Conservation (phyloP, 495 filamentous ascomycete species). For the Ascodesmis nigricans region DNA sequence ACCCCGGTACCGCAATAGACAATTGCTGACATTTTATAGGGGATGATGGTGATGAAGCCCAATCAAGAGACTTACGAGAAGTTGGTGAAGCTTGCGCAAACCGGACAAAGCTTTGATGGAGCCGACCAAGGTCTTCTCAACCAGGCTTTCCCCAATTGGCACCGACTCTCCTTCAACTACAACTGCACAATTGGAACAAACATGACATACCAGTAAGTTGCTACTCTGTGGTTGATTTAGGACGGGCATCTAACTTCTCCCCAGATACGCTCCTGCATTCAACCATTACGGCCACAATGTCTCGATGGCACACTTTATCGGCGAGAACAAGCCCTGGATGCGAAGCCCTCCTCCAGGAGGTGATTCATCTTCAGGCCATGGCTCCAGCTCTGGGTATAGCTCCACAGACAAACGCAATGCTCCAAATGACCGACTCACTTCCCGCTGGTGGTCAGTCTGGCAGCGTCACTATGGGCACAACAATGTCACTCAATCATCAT, state of each 20-base stretch:
- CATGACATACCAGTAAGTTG: conserved; percentile 54
- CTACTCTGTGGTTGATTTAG: not conserved
- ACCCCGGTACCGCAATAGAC: not conserved
- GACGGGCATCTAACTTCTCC: conserved; percentile 5
- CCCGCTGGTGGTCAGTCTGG: conserved; percentile 79
- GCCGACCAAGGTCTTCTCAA: conserved; percentile 94
- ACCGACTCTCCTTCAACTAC: conserved; percentile 82
- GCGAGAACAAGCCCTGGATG: conserved; percentile 71
- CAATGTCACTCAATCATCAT: too few species aligned
- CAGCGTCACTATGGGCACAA: too few species aligned
- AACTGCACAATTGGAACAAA: conserved; percentile 87
- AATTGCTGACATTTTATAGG: conserved; percentile 22
- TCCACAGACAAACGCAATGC: conserved; percentile 30
- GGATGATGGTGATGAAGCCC: conserved; percentile 74
- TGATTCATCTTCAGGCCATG: too few species aligned
- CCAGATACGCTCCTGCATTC: conserved; percentile 50
- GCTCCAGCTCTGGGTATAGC: conserved; percentile 1
- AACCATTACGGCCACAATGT: conserved; percentile 75
- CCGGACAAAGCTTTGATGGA: conserved; percentile 86
- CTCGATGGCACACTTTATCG: conserved; percentile 82
- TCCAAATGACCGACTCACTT: conserved; percentile 58
- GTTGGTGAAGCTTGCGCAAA: conserved; percentile 56
- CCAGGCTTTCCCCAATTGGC: conserved; percentile 72
- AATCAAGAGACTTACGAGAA: conserved; percentile 75
- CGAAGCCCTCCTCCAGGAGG: conserved; percentile 27